Conservation (phyloP, 805 yeast genomes). For the Saccharomycopsis javanensis region DNA sequence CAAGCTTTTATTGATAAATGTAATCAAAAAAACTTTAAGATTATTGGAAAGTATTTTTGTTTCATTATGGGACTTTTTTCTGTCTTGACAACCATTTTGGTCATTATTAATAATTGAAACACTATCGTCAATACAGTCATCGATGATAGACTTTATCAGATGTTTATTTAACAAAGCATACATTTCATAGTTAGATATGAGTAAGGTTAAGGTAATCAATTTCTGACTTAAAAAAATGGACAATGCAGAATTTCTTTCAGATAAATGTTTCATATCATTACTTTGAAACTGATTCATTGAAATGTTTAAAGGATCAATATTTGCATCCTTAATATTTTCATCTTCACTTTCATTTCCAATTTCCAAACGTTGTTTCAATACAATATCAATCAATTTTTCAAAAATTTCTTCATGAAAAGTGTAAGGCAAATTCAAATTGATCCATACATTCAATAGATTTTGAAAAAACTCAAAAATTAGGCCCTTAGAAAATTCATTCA, state of each 20-base stretch:
- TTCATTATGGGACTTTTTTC: not conserved
- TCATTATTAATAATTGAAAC: not conserved
- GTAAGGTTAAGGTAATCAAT: constrained; percentile 12
- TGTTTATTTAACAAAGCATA: not conserved
- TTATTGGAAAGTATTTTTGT: not conserved
- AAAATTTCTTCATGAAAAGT: not conserved
- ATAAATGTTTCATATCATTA: not conserved
- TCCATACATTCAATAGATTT: constrained; percentile 5
- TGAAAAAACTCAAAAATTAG: constrained; percentile 3
- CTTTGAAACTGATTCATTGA: not conserved
- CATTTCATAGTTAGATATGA: not conserved
- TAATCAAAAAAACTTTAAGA: not conserved
- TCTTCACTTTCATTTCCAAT: not conserved
- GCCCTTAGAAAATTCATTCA: constrained; percentile 1
- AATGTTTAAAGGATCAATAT: not conserved
- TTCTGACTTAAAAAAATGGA: constrained; percentile 5
- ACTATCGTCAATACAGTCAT: not conserved
- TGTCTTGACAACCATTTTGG: not conserved
- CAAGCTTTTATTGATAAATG: not conserved
- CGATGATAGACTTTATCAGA: not conserved
- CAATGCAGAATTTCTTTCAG: not conserved
- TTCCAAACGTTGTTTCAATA: not conserved
- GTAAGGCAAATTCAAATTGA: not conserved
- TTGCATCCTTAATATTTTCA: not conserved
- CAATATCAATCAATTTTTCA: not conserved